Evolutionary conservation across 2,329 filamentous ascomycete species (phyloP), one percentile per base, ranked within the genome.

Genomic region (Cercospora zeae-maydis): DNA sequence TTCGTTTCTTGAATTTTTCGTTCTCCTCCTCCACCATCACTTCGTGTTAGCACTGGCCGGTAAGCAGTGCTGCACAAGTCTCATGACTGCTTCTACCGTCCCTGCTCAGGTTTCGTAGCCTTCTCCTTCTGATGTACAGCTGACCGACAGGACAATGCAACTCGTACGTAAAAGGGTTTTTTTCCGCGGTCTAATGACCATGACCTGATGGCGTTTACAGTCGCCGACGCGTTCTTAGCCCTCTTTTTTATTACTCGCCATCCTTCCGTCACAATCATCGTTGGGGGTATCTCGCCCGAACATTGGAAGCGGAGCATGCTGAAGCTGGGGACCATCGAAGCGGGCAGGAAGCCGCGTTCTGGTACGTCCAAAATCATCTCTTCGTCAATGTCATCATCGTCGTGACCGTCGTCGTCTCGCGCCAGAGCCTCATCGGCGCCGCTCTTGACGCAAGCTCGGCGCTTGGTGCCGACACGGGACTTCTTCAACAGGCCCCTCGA

Each of bases 331-430:
- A n/a, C 4, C n/a, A 42, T 42, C 37, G 37, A 42, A 24, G 39
- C 19, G n/a, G 3, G 6, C 21, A 45, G 39, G 3, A 6, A 19
- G 7, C 13, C 39, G 39, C 10, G 13, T 24, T 19, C 4, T 45
- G 19, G 39, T 45, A 24, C 13, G 39, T 45, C 39, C 9, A 31
- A 33, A 27, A 11, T 58, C 42, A 69, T 70, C 54, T 67, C 70
- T 55, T 73, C 72, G 33, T 75, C 73, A 80, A 81, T 84, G 73
- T 85, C 86, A 37, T 59, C 57, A 19, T 59, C 54, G 13, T 34
- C 54, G 53, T 79, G 87, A 70, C 89, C 86, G 68, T 84, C 84
- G 61, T 88, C 88, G 73, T 90, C 87, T 61, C 79, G 77, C 65
- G 77, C 76, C 73, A 82, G 84, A 75, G 78, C 78, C 76, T 84